Percentiles rank a stretch among this genome's conserved stretches.
Conservation (phyloP, 2,329 filamentous ascomycete species). For the Hymenoscyphus infarciens region DNA sequence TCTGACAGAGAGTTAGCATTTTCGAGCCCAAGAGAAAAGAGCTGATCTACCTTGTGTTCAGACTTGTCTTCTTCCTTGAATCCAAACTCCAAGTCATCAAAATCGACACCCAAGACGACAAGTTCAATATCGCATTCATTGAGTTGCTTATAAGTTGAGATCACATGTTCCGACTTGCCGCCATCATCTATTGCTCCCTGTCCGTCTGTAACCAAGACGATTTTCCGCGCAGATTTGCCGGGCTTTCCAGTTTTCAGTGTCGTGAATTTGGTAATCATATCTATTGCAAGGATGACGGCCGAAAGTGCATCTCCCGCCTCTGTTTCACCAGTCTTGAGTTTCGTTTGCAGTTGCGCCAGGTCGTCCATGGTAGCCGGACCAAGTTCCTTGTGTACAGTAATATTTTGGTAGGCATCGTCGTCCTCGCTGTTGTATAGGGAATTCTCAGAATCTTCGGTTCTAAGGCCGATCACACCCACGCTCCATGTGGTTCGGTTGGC, state of each 20-base stretch:
- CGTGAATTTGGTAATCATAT: constrained; percentile 78
- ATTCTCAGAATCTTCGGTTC: constrained; percentile 75
- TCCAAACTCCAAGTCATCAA: constrained; percentile 85
- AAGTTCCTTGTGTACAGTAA: constrained; percentile 68
- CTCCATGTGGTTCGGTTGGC: constrained; percentile 67
- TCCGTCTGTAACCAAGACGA: constrained; percentile 84
- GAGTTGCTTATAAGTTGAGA: constrained; percentile 68
- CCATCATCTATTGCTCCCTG: constrained; percentile 42
- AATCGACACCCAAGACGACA: constrained; percentile 83
- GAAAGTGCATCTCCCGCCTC: constrained; percentile 79
- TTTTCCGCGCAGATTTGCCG: constrained; percentile 74
- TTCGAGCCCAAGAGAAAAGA: not conserved
- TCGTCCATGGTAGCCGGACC: constrained; percentile 61
- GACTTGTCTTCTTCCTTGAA: constrained; percentile 90
- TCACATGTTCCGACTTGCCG: constrained; percentile 4
- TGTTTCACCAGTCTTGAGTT: constrained; percentile 65
- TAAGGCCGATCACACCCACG: constrained; percentile 76
- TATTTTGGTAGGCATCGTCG: constrained; percentile 74
- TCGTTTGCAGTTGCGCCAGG: constrained; percentile 59
- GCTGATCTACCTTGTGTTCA: constrained; percentile 54
- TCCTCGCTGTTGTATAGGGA: constrained; percentile 49
- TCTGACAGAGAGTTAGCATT: constrained; percentile 40
- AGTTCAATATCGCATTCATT: constrained; percentile 75
- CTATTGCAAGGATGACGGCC: constrained; percentile 77
- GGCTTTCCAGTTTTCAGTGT: constrained; percentile 51